These are phyloP conservation scores for Posidonia australis DNA, from an alignment of 106 monocot genomes.

Conservation along the genomic window DNA sequence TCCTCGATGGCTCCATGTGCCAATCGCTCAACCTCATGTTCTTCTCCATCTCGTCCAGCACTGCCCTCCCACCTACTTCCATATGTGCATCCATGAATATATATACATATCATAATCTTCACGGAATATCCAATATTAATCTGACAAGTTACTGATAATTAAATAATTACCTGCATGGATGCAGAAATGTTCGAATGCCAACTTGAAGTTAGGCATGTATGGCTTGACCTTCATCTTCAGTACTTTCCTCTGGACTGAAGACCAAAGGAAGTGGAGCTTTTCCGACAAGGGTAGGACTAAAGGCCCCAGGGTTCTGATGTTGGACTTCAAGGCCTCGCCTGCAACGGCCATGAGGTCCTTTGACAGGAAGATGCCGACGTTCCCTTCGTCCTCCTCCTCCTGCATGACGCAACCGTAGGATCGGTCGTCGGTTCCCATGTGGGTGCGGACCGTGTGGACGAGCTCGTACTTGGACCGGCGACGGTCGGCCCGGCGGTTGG, in stretches of 20 bases:
- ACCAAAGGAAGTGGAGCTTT: slow-evolving; percentile 3
- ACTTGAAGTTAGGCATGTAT: slow-evolving; percentile 30
- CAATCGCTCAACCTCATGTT: not conserved
- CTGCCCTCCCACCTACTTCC: slow-evolving; percentile 5
- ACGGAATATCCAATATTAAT: not conserved
- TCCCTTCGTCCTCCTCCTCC: slow-evolving; percentile 3
- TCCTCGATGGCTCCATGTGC: slow-evolving; percentile 15
- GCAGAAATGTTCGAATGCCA: slow-evolving; percentile 47
- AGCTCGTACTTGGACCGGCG: slow-evolving; percentile 3
- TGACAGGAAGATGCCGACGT: not conserved
- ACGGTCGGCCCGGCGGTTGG: not conserved
- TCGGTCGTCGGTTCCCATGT: not conserved
- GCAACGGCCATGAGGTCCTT: slow-evolving; percentile 10
- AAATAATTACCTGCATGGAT: slow-evolving; percentile 30
- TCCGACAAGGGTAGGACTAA: slow-evolving; percentile 7
- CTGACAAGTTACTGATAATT: not conserved
- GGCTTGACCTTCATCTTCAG: not conserved
- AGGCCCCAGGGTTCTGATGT: slow-evolving; percentile 9
- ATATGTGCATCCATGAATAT: not conserved
- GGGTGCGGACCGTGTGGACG: not conserved
- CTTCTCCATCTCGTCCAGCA: slow-evolving; percentile 9
- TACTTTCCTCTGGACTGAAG: not conserved
- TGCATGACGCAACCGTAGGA: slow-evolving; percentile 1
- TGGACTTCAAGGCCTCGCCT: slow-evolving; percentile 7
- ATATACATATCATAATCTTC: not conserved